Conservation (phyloP, 2,329 filamentous ascomycete genomes). For the Cytospora piceicola region DNA sequence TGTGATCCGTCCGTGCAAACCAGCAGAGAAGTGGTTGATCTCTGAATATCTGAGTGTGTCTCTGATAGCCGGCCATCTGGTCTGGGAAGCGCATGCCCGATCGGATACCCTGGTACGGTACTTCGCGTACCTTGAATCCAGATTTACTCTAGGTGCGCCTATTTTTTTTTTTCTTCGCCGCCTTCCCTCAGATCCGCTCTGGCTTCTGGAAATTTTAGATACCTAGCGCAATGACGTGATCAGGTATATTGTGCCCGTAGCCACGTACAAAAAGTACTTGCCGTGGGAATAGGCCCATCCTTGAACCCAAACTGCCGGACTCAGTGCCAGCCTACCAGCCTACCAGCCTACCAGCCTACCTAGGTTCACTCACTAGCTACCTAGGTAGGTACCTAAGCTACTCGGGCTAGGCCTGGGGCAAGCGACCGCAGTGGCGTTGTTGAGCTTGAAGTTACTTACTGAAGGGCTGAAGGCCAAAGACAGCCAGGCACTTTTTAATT, state of each 20-base stretch:
- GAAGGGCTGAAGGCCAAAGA: too few species aligned
- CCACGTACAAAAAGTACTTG: constrained; percentile 19
- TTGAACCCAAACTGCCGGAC: constrained; percentile 8
- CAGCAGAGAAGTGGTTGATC: too few species aligned
- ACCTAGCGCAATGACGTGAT: constrained; percentile 30
- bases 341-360: too few species aligned
- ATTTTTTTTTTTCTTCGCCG: constrained; percentile 3
- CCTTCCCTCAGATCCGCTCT: constrained; percentile 7
- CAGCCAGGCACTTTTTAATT: neutral
- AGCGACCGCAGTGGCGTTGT: too few species aligned
- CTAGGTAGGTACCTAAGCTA: too few species aligned
- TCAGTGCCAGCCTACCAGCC: too few species aligned
- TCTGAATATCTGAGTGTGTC: neutral
- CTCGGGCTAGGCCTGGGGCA: too few species aligned
- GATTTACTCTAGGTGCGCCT: neutral
- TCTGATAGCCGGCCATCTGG: neutral
- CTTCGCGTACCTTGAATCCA: neutral
- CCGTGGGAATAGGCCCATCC: neutral
- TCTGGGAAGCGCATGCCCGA: constrained; percentile 14
- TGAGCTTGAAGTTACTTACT: too few species aligned
- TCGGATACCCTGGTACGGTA: constrained; percentile 15
- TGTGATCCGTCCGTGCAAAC: too few species aligned
- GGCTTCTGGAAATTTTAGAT: constrained; percentile 24
- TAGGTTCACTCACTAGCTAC: too few species aligned
- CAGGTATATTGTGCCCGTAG: constrained; percentile 21